phyloP scores from a whole-genome alignment of 2,329 filamentous ascomycete species.

The Pseudogymnoascus verrucosus region DNA sequence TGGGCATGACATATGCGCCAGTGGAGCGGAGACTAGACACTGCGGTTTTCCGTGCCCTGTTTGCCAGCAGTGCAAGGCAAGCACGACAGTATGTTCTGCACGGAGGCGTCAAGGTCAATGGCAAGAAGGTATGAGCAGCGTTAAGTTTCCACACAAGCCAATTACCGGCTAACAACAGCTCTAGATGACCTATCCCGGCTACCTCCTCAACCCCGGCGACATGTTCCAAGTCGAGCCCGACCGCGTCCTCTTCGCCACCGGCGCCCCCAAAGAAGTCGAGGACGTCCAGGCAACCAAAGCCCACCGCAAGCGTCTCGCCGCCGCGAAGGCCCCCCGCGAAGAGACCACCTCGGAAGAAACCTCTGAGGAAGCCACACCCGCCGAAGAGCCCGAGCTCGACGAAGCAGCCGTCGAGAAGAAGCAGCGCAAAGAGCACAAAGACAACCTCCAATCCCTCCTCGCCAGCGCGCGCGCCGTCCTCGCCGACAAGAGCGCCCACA shows the following conservation, averaged over 20 bases:
- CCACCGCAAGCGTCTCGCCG: constrained; percentile 14
- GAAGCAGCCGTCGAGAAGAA: constrained; percentile 34
- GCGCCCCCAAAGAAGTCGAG: constrained; percentile 52
- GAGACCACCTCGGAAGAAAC: constrained; percentile 16
- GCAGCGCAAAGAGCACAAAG: constrained; percentile 28
- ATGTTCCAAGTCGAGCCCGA: constrained; percentile 95
- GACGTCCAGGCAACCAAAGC: constrained; percentile 16
- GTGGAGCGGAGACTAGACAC: constrained; percentile 86
- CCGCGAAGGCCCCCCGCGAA: constrained; percentile 14
- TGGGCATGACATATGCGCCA: constrained; percentile 92
- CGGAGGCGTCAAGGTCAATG: constrained; percentile 90
- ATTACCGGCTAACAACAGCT: constrained; percentile 12
- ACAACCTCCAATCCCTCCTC: constrained; percentile 42
- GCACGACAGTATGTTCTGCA: constrained; percentile 92
- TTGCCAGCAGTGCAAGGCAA: constrained; percentile 87
- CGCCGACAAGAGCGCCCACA: constrained; percentile 37
- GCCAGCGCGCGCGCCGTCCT: constrained; percentile 53
- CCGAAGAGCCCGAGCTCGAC: constrained; percentile 9
- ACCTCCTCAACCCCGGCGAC: constrained; percentile 92
- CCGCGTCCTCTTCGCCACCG: constrained; percentile 80
- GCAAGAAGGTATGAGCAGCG: constrained; percentile 63
- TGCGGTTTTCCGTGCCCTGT: constrained; percentile 88
- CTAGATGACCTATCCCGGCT: constrained; percentile 89
- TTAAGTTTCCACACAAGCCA: background rate
- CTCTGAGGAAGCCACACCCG: constrained; percentile 8